Percentiles rank a stretch among this genome's conserved stretches.
Evolutionary conservation across 257 asterid genomes (phyloP).

Genomic region (Penstemon davidsonii): DNA sequence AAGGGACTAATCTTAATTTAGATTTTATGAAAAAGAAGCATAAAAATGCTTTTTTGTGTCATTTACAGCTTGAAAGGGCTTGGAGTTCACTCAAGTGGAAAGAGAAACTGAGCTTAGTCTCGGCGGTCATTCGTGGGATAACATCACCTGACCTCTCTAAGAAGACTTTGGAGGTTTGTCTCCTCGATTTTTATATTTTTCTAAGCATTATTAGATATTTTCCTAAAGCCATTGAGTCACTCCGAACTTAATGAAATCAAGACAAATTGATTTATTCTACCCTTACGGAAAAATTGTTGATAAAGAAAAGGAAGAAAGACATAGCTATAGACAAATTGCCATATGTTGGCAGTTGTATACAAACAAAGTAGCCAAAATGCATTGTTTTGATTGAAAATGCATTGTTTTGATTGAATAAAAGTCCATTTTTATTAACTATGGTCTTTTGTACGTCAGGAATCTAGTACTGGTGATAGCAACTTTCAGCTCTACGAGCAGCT

Average conservation of each 20-base stretch:
- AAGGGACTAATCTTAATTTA: conserved; percentile 9
- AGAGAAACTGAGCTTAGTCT: conserved; percentile 69
- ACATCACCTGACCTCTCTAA: conserved; percentile 52
- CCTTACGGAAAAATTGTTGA: too few species aligned
- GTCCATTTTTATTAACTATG: too few species aligned
- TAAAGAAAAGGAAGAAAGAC: too few species aligned
- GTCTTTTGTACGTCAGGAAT: conserved; percentile 42
- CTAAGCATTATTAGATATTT: not conserved
- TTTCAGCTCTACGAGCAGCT: conserved; percentile 72
- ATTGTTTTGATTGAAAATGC: too few species aligned
- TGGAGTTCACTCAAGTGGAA: conserved; percentile 79
- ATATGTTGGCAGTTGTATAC: too few species aligned
- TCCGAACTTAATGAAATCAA: too few species aligned
- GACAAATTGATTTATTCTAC: too few species aligned
- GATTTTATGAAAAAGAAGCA: conserved; percentile 12
- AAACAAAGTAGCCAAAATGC: too few species aligned
- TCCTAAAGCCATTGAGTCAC: too few species aligned
- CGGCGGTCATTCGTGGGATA: conserved; percentile 61
- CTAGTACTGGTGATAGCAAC: conserved; percentile 39
- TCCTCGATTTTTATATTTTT: not conserved
- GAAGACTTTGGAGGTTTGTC: conserved; percentile 51
- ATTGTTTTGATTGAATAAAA: too few species aligned
- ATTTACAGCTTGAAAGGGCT: conserved; percentile 83
- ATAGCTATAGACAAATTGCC: too few species aligned
- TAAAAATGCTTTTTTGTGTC: conserved; percentile 4